Percentiles rank a stretch among this genome's conserved stretches.
Evolutionary conservation across 2,329 filamentous ascomycete genomes (phyloP).

Genomic region (Alternaria tenuissima): DNA sequence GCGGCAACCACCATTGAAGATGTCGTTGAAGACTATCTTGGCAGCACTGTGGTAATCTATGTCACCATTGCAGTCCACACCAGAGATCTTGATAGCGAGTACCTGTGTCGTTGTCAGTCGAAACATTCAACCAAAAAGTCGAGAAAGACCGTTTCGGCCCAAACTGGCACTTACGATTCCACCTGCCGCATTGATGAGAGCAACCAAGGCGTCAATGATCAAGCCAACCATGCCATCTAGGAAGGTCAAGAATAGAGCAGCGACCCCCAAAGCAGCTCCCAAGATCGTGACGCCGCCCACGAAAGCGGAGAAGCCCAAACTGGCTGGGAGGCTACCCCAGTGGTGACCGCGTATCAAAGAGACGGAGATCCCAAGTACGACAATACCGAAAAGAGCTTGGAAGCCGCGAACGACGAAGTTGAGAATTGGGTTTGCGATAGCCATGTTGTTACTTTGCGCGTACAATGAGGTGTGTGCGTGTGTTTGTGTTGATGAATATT

Average conservation of each 20-base stretch:
- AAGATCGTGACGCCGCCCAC: constrained; percentile 4
- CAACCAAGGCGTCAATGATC: not conserved
- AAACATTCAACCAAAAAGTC: no score
- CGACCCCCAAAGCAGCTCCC: constrained; percentile 5
- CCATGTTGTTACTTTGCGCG: not conserved
- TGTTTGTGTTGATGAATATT: not conserved
- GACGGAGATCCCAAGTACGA: constrained; percentile 7
- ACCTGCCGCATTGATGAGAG: constrained; percentile 8
- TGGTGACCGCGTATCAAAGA: constrained; percentile 11
- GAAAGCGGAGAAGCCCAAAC: constrained; percentile 4
- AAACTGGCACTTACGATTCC: constrained; percentile 6
- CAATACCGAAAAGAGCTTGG: constrained; percentile 12
- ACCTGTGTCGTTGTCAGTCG: constrained; percentile 20
- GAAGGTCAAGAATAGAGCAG: constrained; percentile 1
- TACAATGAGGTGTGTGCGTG: not conserved
- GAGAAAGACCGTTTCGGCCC: not conserved
- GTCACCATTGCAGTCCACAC: constrained; percentile 16
- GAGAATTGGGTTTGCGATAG: not conserved
- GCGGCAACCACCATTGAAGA: constrained; percentile 30
- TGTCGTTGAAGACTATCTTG: constrained; percentile 17
- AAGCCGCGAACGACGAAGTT: constrained; percentile 8
- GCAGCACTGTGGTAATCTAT: not conserved
- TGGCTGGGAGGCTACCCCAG: constrained; percentile 7
- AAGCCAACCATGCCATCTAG: constrained; percentile 2
- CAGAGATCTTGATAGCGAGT: constrained; percentile 29